phyloP scores from a whole-genome alignment of 306 rosid species.

The Elaeagnus macrophylla region DNA sequence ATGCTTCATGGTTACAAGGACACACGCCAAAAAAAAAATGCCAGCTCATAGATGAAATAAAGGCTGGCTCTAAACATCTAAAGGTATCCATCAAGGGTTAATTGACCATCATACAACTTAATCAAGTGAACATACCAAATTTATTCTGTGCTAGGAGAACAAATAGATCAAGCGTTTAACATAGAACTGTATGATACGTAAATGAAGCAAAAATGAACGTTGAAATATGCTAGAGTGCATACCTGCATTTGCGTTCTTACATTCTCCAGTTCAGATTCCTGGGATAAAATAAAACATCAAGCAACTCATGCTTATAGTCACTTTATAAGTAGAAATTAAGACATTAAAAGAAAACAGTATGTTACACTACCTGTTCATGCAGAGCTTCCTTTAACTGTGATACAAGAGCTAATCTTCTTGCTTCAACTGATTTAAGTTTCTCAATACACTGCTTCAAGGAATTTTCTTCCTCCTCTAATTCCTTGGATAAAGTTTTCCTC shows the following conservation, averaged over 20 bases:
- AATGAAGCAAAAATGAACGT: too few species aligned
- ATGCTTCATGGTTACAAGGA: too few species aligned
- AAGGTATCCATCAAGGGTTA: neutral
- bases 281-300: conserved; percentile 1
- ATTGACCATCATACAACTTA: neutral
- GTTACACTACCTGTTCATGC: conserved; percentile 55
- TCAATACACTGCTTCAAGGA: conserved; percentile 59
- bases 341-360: neutral
- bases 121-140: neutral
- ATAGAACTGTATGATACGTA: neutral
- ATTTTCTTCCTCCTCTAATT: conserved; percentile 69
- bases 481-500: conserved; percentile 60
- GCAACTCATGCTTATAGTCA: neutral
- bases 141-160: neutral
- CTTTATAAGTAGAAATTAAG: neutral
- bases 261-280: conserved; percentile 88
- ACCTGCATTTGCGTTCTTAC: conserved; percentile 91
- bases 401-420: conserved; percentile 64
- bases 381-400: conserved; percentile 80
- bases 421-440: conserved; percentile 63
- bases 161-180: neutral
- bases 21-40: too few species aligned
- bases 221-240: neutral
- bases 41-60: too few species aligned
- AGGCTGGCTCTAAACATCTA: too few species aligned